phyloP scores from a whole-genome alignment of 73 alveolate species.

The Tetrahymena borealis region DNA sequence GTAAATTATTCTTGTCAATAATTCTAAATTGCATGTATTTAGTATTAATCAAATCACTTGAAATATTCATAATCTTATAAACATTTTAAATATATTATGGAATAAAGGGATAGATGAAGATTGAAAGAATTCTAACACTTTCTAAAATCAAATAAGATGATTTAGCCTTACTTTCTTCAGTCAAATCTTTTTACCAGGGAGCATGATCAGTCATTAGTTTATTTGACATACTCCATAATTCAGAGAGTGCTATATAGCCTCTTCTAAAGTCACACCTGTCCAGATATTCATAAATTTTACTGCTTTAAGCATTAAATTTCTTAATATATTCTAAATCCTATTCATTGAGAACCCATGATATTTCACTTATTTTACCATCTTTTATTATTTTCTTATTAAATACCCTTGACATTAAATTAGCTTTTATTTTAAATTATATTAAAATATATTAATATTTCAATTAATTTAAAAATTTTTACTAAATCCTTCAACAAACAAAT shows the following conservation, averaged over 20 bases:
- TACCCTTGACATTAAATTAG: background rate
- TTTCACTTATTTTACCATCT: background rate
- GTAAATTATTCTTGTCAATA: background rate
- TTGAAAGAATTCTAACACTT: background rate
- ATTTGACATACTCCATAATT: background rate
- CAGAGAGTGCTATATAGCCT: background rate
- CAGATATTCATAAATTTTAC: background rate
- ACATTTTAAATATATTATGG: background rate
- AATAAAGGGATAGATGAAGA: background rate
- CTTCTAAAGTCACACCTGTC: background rate
- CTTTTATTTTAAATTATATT: background rate
- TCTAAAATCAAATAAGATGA: background rate
- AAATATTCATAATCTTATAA: background rate
- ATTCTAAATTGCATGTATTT: background rate
- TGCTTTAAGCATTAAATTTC: background rate
- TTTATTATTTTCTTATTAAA: background rate
- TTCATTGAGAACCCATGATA: background rate
- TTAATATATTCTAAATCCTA: background rate
- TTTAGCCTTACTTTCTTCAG: background rate
- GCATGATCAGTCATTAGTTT: background rate
- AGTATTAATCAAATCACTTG: background rate
- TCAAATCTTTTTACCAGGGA: background rate
- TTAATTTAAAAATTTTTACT: background rate
- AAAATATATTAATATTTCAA: background rate
- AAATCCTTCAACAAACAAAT: conserved; percentile 17